A percentile compares a stretch with the other conserved stretches of the same genome.
phyloP scores from a whole-genome alignment of 805 yeast species.

The Hanseniaspora taiwanica region DNA sequence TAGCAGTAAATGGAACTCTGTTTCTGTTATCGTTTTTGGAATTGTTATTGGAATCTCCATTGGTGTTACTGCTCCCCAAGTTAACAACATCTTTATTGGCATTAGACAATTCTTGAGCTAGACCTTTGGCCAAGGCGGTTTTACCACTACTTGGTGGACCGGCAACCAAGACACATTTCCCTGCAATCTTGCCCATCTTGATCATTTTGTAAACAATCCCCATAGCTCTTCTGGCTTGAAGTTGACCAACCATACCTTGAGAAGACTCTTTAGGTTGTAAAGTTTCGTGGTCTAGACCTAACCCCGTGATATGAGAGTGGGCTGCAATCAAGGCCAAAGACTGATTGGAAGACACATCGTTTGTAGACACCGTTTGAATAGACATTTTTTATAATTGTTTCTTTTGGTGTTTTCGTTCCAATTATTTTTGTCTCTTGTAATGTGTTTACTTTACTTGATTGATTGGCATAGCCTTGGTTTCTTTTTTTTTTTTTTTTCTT shows the following conservation, averaged over 20 bases:
- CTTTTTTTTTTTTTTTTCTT: too few relatives aligned
- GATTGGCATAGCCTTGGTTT: too few relatives aligned
- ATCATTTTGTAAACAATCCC: constrained; percentile 90
- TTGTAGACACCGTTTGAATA: constrained; percentile 27
- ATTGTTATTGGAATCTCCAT: constrained; percentile 22
- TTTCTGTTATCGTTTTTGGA: constrained; percentile 4
- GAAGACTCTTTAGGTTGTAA: constrained; percentile 67
- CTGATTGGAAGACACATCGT: constrained; percentile 31
- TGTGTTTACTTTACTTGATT: too few relatives aligned
- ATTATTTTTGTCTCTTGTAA: too few relatives aligned
- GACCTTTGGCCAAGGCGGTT: constrained; percentile 95
- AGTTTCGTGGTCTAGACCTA: constrained; percentile 80
- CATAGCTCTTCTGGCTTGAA: constrained; percentile 90
- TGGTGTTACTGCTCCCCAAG: constrained; percentile 28
- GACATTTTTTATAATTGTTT: constrained; percentile 18
- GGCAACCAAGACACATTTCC: constrained; percentile 87
- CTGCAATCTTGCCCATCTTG: constrained; percentile 89
- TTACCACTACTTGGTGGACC: constrained; percentile 99
- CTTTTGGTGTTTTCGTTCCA: too few relatives aligned
- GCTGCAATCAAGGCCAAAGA: constrained; percentile 82
- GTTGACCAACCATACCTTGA: constrained; percentile 97
- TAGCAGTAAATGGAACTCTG: constrained; percentile 80
- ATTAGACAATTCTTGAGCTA: constrained; percentile 53
- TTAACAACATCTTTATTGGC: constrained; percentile 11
- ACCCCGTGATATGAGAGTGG: constrained; percentile 94